These are phyloP conservation scores for Yamadazyma epiphylla DNA, from an alignment of 1,139 yeast species.

Conservation along the genomic window DNA sequence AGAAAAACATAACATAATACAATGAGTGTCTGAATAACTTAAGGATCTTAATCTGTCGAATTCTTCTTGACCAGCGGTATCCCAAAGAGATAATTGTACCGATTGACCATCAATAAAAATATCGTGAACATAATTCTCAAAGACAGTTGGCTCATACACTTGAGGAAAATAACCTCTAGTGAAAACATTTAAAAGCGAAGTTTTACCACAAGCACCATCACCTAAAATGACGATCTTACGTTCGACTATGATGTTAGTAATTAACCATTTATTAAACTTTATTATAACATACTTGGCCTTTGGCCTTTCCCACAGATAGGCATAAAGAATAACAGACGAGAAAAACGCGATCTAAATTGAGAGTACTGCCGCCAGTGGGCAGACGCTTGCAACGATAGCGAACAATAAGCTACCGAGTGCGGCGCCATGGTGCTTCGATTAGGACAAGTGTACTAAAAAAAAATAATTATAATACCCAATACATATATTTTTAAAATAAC, in stretches of 20 bases:
- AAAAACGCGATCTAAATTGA: no score
- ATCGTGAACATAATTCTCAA: constrained; percentile 96
- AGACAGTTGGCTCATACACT: constrained; percentile 96
- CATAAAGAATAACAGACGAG: not conserved
- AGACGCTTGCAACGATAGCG: not conserved
- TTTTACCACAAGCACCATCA: constrained; percentile 79
- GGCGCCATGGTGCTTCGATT: no score
- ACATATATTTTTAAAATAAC: no score
- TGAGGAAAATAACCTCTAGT: constrained; percentile 98
- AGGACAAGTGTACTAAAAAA: no score
- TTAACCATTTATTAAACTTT: constrained; percentile 3
- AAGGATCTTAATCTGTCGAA: constrained; percentile 88
- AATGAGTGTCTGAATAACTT: constrained; percentile 92
- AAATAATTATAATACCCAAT: constrained; percentile 1
- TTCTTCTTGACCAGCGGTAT: constrained; percentile 98
- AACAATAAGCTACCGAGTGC: not conserved
- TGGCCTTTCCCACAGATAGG: not conserved
- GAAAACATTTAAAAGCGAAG: constrained; percentile 76
- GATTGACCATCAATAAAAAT: constrained; percentile 94
- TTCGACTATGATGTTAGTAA: no score
- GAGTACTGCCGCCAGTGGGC: no score
- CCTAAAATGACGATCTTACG: constrained; percentile 95
- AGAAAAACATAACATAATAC: constrained; percentile 93
- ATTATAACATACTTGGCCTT: not conserved
- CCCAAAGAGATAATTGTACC: constrained; percentile 92